Evolutionary conservation across 2,329 filamentous ascomycete species (phyloP).

Genomic region (Falciphora oryzae): DNA sequence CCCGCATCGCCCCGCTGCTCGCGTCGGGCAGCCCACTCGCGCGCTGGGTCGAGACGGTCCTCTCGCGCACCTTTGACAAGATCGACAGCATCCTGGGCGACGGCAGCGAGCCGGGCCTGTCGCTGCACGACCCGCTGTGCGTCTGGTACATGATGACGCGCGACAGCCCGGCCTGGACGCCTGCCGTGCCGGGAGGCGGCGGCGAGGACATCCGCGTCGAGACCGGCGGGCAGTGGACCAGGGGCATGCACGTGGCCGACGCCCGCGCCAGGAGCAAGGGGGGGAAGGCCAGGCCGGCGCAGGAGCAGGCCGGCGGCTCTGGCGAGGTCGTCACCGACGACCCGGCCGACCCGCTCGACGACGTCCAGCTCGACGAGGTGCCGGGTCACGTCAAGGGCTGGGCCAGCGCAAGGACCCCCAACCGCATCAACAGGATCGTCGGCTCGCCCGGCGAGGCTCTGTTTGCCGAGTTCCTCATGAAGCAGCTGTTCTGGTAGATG

Average conservation of each 20-base stretch:
- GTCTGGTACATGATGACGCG: constrained; percentile 71
- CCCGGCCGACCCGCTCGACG: constrained; percentile 37
- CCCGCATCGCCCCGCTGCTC: constrained; percentile 48
- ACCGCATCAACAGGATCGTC: constrained; percentile 71
- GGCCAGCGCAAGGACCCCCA: constrained; percentile 69
- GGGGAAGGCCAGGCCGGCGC: constrained; percentile 25
- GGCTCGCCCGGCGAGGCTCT: constrained; percentile 59
- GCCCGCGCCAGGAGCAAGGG: constrained; percentile 54
- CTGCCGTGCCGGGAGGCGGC: constrained; percentile 38
- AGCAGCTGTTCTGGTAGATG: constrained; percentile 53
- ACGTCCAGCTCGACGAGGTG: constrained; percentile 46
- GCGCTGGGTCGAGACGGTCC: constrained; percentile 66
- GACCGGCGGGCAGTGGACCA: constrained; percentile 88
- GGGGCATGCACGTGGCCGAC: constrained; percentile 86
- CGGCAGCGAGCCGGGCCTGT: constrained; percentile 53
- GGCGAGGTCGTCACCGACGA: constrained; percentile 19
- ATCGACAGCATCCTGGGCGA: constrained; percentile 57
- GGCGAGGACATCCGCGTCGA: constrained; percentile 82
- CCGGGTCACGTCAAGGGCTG: constrained; percentile 70
- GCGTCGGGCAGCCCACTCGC: constrained; percentile 65
- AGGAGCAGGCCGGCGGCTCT: constrained; percentile 23
- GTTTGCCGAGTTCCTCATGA: constrained; percentile 62
- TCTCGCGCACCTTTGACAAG: constrained; percentile 64
- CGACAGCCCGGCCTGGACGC: constrained; percentile 52
- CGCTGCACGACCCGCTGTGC: constrained; percentile 71